Evolutionary conservation across 352 stramenopile species (phyloP).

Genomic region (Pythium scleroteichum): DNA sequence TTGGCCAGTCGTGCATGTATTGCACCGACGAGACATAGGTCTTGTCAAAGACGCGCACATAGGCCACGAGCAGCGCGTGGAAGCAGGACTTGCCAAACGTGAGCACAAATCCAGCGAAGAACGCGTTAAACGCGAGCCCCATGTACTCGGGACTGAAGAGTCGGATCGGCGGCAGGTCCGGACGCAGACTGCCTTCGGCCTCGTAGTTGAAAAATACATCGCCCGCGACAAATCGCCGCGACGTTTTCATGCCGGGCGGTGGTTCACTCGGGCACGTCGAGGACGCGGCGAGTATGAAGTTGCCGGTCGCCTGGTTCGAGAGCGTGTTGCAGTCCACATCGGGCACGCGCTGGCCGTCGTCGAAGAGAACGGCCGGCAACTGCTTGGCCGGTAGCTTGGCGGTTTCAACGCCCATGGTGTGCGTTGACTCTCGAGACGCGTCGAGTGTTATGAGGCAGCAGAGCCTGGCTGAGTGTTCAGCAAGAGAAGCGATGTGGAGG

Average conservation of each 20-base stretch:
- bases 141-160: slow-evolving; percentile 40
- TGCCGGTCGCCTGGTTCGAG: background rate
- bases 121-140: slow-evolving; percentile 40
- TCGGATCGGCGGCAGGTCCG: slow-evolving; percentile 34
- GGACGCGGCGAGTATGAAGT: background rate
- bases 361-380: background rate
- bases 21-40: slow-evolving; percentile 38
- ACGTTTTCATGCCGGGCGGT: background rate
- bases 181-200: slow-evolving; percentile 55
- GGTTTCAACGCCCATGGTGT: background rate
- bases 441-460: background rate
- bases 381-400: background rate
- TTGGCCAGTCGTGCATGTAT: slow-evolving; percentile 56
- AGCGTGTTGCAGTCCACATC: background rate
- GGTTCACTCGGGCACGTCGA: background rate
- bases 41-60: slow-evolving; percentile 29
- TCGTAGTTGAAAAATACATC: slow-evolving; percentile 72
- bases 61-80: slow-evolving; percentile 44
- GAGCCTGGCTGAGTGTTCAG: too few relatives aligned
- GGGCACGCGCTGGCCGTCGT: background rate
- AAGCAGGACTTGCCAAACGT: slow-evolving; percentile 39
- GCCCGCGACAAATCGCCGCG: slow-evolving; percentile 53
- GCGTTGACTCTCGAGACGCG: background rate
- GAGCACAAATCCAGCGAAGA: slow-evolving; percentile 31
- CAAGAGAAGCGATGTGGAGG: too few relatives aligned